phyloP scores from a whole-genome alignment of 2,329 filamentous ascomycete species.

The Aspergillus fijiensis region DNA sequence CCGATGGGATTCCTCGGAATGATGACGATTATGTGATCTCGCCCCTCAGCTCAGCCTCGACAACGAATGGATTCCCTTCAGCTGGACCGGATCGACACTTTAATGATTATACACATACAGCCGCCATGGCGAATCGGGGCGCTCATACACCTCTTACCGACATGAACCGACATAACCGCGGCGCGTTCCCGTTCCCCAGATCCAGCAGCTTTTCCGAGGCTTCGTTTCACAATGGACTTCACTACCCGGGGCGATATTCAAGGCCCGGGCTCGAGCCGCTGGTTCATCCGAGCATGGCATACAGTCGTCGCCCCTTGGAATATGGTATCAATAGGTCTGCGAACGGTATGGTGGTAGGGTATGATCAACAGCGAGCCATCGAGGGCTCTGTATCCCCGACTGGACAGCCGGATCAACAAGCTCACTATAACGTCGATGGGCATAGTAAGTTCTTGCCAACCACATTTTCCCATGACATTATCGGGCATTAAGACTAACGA shows the following conservation, averaged over 20 bases:
- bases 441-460: slow-evolving; percentile 24
- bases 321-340: slow-evolving; percentile 28
- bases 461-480: not conserved
- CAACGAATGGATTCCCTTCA: slow-evolving; percentile 37
- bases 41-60: slow-evolving; percentile 37
- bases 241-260: slow-evolving; percentile 30
- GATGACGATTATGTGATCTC: slow-evolving; percentile 43
- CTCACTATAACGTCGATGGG: slow-evolving; percentile 30
- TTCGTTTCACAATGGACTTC: slow-evolving; percentile 30
- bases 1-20: slow-evolving; percentile 33
- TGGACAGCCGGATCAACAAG: slow-evolving; percentile 26
- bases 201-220: slow-evolving; percentile 40
- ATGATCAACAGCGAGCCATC: slow-evolving; percentile 30
- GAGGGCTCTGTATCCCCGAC: slow-evolving; percentile 38
- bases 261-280: slow-evolving; percentile 26
- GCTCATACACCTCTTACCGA: slow-evolving; percentile 29
- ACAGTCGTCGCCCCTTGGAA: slow-evolving; percentile 31
- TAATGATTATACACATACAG: slow-evolving; percentile 28
- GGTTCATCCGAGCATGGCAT: slow-evolving; percentile 26
- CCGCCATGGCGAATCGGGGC: slow-evolving; percentile 27
- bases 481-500: not conserved
- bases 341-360: slow-evolving; percentile 28
- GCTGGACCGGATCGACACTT: slow-evolving; percentile 26
- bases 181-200: slow-evolving; percentile 30
- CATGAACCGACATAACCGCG: slow-evolving; percentile 29